Base-by-base conservation (phyloP, 768 basidiomycete genomes). In the Leccinellum luteum region DNA sequence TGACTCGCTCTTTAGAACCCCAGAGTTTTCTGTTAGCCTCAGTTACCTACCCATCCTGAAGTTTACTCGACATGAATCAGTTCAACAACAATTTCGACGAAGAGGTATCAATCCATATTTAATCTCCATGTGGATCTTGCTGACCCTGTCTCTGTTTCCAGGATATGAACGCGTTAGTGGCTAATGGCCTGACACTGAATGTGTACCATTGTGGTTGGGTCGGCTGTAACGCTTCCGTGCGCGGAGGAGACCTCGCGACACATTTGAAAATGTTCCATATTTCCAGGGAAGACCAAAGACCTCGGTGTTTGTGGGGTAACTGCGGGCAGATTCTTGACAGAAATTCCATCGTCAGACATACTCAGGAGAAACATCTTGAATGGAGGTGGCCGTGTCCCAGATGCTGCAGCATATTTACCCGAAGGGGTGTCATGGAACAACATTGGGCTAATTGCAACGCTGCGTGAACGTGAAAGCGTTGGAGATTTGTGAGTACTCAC, bases 311-410 rank as follows among this genome's bases (percentile, higher is more conserved):
- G 6, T 70, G 69, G 69, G 21, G 14, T 30, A 5, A 13, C 5
- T 70, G 69, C 13, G 44, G 51, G 3, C 64, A 66, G 0, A 13
- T 9, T 3, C 41, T 71, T 5, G 60, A 7, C 6, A 63, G 10
- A 6, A 60, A 54, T 1, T 60, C 55, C 3, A 38, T 71, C n/a
- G 51, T 59, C 3, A 44, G 69, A 1, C 69, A 71, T 19, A 54
- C 71, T 2, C 54, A 65, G 27, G 69, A 69, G 15, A 60, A 0
- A 4, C 71, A 71, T 41, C 62, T 73, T 3, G 52, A 28, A 17
- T 61, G 57, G 34, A 41, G 34, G 1, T 69, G 71, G 67, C 60
- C 69, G 0, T 71, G 69, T 28, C 55, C 65, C 0, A 60, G 5
- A 2, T 71, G 69, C 12, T 3, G 3, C 3, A 6, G n/a, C 0